These are phyloP conservation scores for Acacia melanoxylon DNA, from an alignment of 306 rosid genomes.

Conservation along the genomic window DNA sequence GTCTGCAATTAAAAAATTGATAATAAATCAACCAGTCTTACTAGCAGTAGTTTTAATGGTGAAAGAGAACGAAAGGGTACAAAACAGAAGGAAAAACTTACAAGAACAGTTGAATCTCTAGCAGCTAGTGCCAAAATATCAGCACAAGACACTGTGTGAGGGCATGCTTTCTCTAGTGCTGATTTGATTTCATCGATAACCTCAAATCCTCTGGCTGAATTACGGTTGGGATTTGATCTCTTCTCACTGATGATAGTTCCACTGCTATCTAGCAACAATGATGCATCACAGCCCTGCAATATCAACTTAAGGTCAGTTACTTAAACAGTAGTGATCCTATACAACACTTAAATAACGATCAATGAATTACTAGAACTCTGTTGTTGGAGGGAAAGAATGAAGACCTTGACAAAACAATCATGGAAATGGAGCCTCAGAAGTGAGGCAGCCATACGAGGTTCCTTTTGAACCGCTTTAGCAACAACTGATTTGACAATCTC, in stretches of 20 bases:
- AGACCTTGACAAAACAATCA: conserved; percentile 91
- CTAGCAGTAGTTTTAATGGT: not conserved
- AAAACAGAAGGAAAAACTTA: conserved; percentile 37
- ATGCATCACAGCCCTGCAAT: conserved; percentile 93
- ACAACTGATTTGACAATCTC: conserved; percentile 66
- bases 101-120: conserved; percentile 83
- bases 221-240: conserved; percentile 68
- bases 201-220: conserved; percentile 80
- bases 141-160: conserved; percentile 85
- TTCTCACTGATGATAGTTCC: conserved; percentile 67
- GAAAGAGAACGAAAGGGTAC: conserved; percentile 1
- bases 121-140: conserved; percentile 84
- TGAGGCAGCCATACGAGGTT: conserved; percentile 84
- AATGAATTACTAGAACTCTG: not conserved
- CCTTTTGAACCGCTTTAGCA: conserved; percentile 61
- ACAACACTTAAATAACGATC: not conserved
- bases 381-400: not conserved
- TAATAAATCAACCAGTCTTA: conserved; percentile 12
- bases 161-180: conserved; percentile 72
- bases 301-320: conserved; percentile 3
- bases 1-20: conserved; percentile 43
- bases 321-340: not conserved
- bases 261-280: conserved; percentile 67
- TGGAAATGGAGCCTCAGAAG: conserved; percentile 85
- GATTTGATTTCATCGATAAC: conserved; percentile 80